A percentile compares a stretch with the other conserved stretches of the same genome.
phyloP scores from a whole-genome alignment of 73 alveolate genomes.

The Paramecium bursaria region DNA sequence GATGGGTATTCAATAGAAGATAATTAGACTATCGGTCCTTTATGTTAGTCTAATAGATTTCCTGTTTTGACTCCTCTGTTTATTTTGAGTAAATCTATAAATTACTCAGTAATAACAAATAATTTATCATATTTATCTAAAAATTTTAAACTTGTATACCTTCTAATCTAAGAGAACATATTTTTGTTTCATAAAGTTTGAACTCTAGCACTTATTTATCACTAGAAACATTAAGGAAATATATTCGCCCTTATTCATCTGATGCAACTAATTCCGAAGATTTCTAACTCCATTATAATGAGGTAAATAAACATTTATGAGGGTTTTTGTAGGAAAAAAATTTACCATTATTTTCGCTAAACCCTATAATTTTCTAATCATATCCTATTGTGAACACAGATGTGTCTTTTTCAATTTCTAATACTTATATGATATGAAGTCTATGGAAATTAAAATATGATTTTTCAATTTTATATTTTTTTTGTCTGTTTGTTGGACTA shows the following conservation, averaged over 20 bases:
- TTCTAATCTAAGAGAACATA: slow-evolving; percentile 12
- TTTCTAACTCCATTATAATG: slow-evolving; percentile 65
- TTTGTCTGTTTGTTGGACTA: slow-evolving; percentile 69
- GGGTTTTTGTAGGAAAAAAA: slow-evolving; percentile 85
- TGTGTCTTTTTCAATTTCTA: slow-evolving; percentile 85
- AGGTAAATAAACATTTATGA: slow-evolving; percentile 81
- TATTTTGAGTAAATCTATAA: slow-evolving; percentile 74
- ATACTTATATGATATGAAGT: slow-evolving; percentile 78
- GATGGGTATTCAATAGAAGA: slow-evolving; percentile 76
- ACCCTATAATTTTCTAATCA: slow-evolving; percentile 87
- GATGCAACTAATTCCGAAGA: slow-evolving; percentile 80
- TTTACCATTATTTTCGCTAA: slow-evolving; percentile 81
- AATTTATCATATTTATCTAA: slow-evolving; percentile 75
- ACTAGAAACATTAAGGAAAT: slow-evolving; percentile 86
- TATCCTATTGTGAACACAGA: slow-evolving; percentile 84
- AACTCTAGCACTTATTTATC: slow-evolving; percentile 85
- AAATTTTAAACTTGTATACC: slow-evolving; percentile 69
- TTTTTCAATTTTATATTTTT: slow-evolving; percentile 78
- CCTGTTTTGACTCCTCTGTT: slow-evolving; percentile 85
- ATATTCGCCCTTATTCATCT: slow-evolving; percentile 87
- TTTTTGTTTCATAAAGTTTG: slow-evolving; percentile 74
- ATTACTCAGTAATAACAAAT: slow-evolving; percentile 79
- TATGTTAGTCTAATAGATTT: slow-evolving; percentile 84
- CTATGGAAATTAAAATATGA: slow-evolving; percentile 79
- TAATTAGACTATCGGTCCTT: slow-evolving; percentile 85